Evolutionary conservation across 75 land plant genomes (phyloP).

Genomic region (Selaginella moellendorffii): DNA sequence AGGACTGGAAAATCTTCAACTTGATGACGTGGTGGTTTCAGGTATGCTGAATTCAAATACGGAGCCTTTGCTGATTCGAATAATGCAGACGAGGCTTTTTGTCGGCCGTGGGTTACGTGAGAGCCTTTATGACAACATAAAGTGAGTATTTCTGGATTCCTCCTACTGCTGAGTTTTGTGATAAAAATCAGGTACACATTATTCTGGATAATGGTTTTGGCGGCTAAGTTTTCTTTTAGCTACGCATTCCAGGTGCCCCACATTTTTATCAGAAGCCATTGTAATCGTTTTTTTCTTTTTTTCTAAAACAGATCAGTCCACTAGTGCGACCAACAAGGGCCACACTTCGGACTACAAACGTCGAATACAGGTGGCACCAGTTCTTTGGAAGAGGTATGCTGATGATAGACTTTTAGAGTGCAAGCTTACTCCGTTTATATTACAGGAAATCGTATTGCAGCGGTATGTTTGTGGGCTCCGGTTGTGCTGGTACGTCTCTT

Average conservation of each 20-base stretch:
- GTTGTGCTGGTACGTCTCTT: slow-evolving; percentile 23
- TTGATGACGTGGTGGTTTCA: slow-evolving; percentile 75
- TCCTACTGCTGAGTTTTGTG: slow-evolving; percentile 2
- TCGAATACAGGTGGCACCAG: slow-evolving; percentile 45
- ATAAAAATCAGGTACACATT: slow-evolving; percentile 25
- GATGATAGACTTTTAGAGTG: neutral
- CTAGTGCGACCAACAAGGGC: slow-evolving; percentile 42
- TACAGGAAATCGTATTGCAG: slow-evolving; percentile 46
- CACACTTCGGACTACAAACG: slow-evolving; percentile 13
- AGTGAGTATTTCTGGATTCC: slow-evolving; percentile 18
- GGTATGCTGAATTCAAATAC: neutral
- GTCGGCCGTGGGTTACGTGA: slow-evolving; percentile 82
- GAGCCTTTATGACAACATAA: slow-evolving; percentile 40
- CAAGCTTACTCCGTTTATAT: neutral
- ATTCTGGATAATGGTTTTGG: slow-evolving; percentile 54
- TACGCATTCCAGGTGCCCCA: slow-evolving; percentile 48
- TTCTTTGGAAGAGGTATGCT: slow-evolving; percentile 25
- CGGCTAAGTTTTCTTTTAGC: slow-evolving; percentile 50
- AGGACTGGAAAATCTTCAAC: slow-evolving; percentile 43
- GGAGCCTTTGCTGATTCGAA: neutral
- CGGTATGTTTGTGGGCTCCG: slow-evolving; percentile 32
- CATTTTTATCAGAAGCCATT: too few relatives aligned
- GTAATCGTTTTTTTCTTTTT: neutral
- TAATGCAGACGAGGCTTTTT: slow-evolving; percentile 30
- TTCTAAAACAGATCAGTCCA: slow-evolving; percentile 35